A percentile compares a stretch with the other conserved stretches of the same genome.
Evolutionary conservation across 176 grass and related monocot genomes (phyloP).

Genomic region (Zea mays): Zm-B73-REFERENCE-NAM-5.0 NC_050096.1:235405501-235406000

Average conservation of each 20-base stretch:
- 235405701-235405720: conserved; percentile 92
- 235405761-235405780: conserved; percentile 72
- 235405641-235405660: conserved; percentile 69
- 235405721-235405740: conserved; percentile 96
- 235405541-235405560: conserved; percentile 57
- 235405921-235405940: conserved; percentile 24
- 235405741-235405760: conserved; percentile 84
- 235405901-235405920: conserved; percentile 77
- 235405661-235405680: conserved; percentile 67
- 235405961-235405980: not conserved
- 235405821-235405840: conserved; percentile 59
- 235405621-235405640: conserved; percentile 71
- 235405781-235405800: conserved; percentile 53
- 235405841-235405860: conserved; percentile 59
- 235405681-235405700: conserved; percentile 90
- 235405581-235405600: conserved; percentile 42
- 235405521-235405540: conserved; percentile 82
- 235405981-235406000: conserved; percentile 3
- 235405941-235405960: conserved; percentile 22
- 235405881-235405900: conserved; percentile 81
- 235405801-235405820: conserved; percentile 48
- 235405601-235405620: conserved; percentile 48
- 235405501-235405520: conserved; percentile 62
- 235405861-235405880: conserved; percentile 90
- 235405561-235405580: conserved; percentile 51